Base-by-base conservation (phyloP, 1,284 basidiomycete species). In the Leccinum griseonigrum region DNA sequence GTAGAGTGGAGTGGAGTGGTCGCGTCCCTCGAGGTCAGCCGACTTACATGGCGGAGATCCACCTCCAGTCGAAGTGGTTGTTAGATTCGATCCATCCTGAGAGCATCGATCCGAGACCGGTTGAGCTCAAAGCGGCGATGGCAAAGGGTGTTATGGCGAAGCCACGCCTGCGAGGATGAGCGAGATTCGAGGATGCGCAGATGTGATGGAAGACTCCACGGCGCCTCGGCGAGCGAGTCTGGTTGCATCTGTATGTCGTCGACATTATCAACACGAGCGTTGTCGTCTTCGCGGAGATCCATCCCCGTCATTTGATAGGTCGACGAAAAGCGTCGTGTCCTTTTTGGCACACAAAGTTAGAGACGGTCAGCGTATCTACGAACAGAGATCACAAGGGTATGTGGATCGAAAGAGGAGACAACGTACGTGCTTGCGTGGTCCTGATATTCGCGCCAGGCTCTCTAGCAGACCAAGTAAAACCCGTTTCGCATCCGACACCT, bases 81-180 rank as follows among this genome's bases (percentile, higher is more conserved):
- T 82, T 78, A 36, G 81, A 78, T 66, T 85, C 85, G 11, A 87
- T 83, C 80, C 81, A 88, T 2, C 82, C 83, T 8, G 83, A 79
- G 26, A 79, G 73, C 8, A 85, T 72, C 0, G 85, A 81, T 3
- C 83, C 87, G 1, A 87, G 60, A 4, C 85, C 86, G 0, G 79
- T 81, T 0, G 79, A 79, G 18, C 78, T 77, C 54, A 87, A 69
- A 1, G 79, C 82, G 4, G 76, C 69, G 4, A 83, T 69, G 2
- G 83, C 75, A 67, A 85, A 86, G 1, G 83, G 68, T 1, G 81
- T 74, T 83, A 88, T 88, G 2, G 87, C 86, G 1, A 85, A 63
- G 1, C 87, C 84, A 0, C 85, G 83, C 62, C 82, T 84, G 58
- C 2, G 18, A 50, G n/a, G 13, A 48, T 70, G 22, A 73, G 70